Base-by-base conservation (phyloP, 495 filamentous ascomycete species). In the Melanomma pulvis-pyrius region DNA sequence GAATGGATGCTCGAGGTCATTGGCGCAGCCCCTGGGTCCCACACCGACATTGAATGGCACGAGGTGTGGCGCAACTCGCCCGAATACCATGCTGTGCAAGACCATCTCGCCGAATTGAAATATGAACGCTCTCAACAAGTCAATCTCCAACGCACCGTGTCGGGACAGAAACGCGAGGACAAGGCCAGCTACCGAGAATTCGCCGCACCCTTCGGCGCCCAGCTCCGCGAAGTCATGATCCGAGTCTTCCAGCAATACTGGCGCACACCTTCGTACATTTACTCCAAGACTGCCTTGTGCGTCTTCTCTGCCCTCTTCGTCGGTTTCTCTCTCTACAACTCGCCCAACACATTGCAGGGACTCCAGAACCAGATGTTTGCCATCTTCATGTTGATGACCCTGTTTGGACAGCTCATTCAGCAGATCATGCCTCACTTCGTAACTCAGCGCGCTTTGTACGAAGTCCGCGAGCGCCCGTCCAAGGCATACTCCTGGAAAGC, bases 1-100 rank as follows among this genome's bases (percentile, higher is more conserved):
- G 93, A 98, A 78, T 96, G 91, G 90, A 97, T 98, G 91, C 81
- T 98, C 36, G 92, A 96, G 73, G 88, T 92, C 52, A 96, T 93
- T 71, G 93, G 93, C 65, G 92, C 92, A 26, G 92, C 93, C 1
- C 92, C 93, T n/a, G 92, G 91, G 25, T 87, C 86, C 21, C 74
- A 82, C 59, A 87, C 86, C 21, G 83, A 90, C 34, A 84, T 89
- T 59, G 91, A 98, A 74, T 98, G 93, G 93, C 83, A 86, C 71
- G 74, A 88, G 54, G 80, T 87, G 15, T 98, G 93, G 93, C 86
- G 87, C 29, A 82, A 90, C 12, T 90, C 87, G 68, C 77, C 84
- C 26, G 93, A 97, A 77, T 87, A 87, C 71, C 72, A 78, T 44
- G 83, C 75, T 0, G 86, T 93, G 44, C 85, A 87, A 53, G 78